Evolutionary conservation across 2,329 filamentous ascomycete genomes (phyloP).

Genomic region (Microsporum ferrugineum): DNA sequence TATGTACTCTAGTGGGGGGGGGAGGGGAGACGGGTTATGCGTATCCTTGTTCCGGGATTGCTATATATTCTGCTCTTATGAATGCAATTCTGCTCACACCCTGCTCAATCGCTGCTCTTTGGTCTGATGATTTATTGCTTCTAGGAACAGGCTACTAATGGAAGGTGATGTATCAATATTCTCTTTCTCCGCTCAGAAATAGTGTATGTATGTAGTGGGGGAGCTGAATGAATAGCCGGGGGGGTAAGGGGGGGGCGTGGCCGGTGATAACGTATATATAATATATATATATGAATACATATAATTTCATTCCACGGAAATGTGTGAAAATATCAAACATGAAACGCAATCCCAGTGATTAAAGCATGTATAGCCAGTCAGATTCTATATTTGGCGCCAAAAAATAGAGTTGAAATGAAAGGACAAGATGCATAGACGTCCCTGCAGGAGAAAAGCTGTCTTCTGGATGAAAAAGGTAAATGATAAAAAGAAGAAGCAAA

Average conservation of each 20-base stretch:
- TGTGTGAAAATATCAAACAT: background rate
- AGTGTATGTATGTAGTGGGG: background rate
- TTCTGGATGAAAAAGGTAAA: background rate
- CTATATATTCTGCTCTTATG: too few species aligned
- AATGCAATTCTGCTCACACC: background rate
- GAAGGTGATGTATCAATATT: background rate
- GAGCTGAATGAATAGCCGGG: too few species aligned
- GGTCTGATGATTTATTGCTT: background rate
- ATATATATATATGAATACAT: background rate
- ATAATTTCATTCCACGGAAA: too few species aligned
- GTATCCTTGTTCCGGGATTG: too few species aligned
- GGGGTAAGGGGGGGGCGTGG: too few species aligned
- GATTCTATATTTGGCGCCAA: constrained; percentile 1
- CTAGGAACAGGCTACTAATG: background rate
- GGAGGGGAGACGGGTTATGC: too few species aligned
- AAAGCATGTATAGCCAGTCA: background rate
- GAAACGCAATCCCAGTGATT: background rate
- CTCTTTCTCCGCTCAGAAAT: background rate
- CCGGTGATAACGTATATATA: too few species aligned
- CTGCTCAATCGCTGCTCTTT: background rate
- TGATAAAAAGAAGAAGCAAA: background rate
- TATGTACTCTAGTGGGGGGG: too few species aligned
- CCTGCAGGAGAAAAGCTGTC: background rate
- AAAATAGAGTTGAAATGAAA: background rate
- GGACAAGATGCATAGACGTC: background rate